Percentiles rank a stretch among this genome's conserved stretches.
Evolutionary conservation across 2,329 filamentous ascomycete species (phyloP).

Genomic region (Fusarium sp.): DNA sequence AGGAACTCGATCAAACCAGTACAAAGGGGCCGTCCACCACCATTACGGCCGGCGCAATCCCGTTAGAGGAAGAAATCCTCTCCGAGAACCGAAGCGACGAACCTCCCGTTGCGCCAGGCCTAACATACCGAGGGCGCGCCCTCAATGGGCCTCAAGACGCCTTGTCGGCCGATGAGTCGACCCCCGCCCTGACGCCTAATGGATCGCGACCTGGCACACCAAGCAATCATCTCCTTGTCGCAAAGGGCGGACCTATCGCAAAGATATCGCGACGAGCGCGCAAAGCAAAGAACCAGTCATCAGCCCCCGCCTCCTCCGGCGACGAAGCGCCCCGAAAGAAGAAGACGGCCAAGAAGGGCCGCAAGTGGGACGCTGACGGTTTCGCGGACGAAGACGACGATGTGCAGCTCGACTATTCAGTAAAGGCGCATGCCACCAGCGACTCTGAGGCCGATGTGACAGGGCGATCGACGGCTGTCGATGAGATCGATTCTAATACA

Average conservation of each 20-base stretch:
- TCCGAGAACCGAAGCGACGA: constrained; percentile 46
- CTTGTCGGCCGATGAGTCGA: constrained; percentile 71
- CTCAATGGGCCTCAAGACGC: constrained; percentile 51
- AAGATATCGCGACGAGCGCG: constrained; percentile 85
- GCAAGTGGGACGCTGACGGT: constrained; percentile 93
- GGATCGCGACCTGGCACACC: constrained; percentile 85
- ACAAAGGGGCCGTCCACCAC: constrained; percentile 45
- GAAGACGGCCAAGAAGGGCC: constrained; percentile 84
- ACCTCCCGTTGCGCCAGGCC: constrained; percentile 50
- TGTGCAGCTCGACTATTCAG: constrained; percentile 90
- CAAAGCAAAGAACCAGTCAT: constrained; percentile 72
- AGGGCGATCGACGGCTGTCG: constrained; percentile 69
- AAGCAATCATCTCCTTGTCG: constrained; percentile 71
- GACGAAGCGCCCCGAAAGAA: constrained; percentile 76
- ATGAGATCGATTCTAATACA: constrained; percentile 79
- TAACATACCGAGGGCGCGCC: constrained; percentile 55
- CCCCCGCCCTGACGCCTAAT: constrained; percentile 76
- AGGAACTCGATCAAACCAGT: constrained; percentile 76
- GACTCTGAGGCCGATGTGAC: constrained; percentile 63
- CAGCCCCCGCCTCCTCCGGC: constrained; percentile 78
- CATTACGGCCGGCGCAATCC: constrained; percentile 44
- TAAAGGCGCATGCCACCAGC: constrained; percentile 62
- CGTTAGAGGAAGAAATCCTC: constrained; percentile 50
- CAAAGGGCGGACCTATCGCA: constrained; percentile 77
- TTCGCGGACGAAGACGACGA: constrained; percentile 84